These are phyloP conservation scores for Zygoascus bituminiphila DNA, from an alignment of 805 yeast genomes.

Conservation along the genomic window DNA sequence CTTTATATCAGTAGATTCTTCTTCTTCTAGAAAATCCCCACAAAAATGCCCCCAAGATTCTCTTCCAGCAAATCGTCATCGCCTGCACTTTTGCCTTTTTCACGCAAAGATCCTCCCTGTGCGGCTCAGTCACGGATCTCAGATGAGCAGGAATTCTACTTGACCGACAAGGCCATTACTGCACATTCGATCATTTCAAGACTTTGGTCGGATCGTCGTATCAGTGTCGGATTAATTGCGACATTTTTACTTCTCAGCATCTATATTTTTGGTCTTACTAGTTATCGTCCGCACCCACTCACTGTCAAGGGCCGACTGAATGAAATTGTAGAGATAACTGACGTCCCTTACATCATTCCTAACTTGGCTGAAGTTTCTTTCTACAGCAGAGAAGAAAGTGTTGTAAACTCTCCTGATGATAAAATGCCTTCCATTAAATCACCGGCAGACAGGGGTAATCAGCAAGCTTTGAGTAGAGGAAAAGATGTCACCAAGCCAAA, in stretches of 20 bases:
- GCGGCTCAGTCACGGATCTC: background rate
- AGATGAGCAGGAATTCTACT: background rate
- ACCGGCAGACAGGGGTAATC: background rate
- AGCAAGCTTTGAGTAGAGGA: background rate
- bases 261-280: background rate
- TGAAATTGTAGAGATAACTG: background rate
- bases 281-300: background rate
- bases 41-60: background rate
- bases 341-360: background rate
- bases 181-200: no score
- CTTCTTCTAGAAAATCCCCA: background rate
- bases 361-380: background rate
- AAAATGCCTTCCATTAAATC: background rate
- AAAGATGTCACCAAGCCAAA: background rate
- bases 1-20: background rate
- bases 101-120: background rate
- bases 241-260: background rate
- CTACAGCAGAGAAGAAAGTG: background rate
- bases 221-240: background rate
- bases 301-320: background rate
- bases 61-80: background rate
- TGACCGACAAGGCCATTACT: no score
- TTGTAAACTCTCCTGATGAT: background rate
- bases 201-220: background rate
- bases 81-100: background rate